Evolutionary conservation across 805 yeast species (phyloP).

Genomic region (Candida koratica): DNA sequence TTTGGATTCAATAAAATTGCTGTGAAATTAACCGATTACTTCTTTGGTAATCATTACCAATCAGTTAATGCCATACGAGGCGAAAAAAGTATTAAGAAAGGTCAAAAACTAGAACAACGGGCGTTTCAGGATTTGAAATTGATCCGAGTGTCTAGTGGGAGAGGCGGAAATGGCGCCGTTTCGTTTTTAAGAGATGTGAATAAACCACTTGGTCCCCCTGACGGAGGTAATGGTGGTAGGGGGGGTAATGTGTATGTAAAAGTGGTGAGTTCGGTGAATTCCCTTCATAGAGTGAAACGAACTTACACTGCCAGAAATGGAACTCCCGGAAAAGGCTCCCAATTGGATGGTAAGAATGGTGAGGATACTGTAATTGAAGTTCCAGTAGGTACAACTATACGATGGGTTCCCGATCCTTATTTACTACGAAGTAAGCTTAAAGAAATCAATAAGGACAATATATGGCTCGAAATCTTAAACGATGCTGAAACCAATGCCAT

Average conservation of each 20-base stretch:
- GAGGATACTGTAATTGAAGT: slow-evolving; percentile 75
- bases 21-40: slow-evolving; percentile 35
- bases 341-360: slow-evolving; percentile 84
- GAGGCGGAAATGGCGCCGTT: slow-evolving; percentile 84
- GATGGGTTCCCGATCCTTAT: slow-evolving; percentile 79
- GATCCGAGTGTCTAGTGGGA: slow-evolving; percentile 66
- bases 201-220: slow-evolving; percentile 86
- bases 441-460: slow-evolving; percentile 9
- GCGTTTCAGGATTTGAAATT: slow-evolving; percentile 60
- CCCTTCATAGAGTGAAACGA: slow-evolving; percentile 65
- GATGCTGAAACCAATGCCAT: slow-evolving; percentile 9
- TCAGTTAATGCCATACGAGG: slow-evolving; percentile 36
- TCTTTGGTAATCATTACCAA: slow-evolving; percentile 39
- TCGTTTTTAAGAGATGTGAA: slow-evolving; percentile 87
- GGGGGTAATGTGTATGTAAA: slow-evolving; percentile 87
- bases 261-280: slow-evolving; percentile 67
- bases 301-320: slow-evolving; percentile 75
- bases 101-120: slow-evolving; percentile 32
- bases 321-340: slow-evolving; percentile 63
- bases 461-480: slow-evolving; percentile 12
- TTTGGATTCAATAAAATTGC: slow-evolving; percentile 14
- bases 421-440: slow-evolving; percentile 31
- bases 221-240: slow-evolving; percentile 98
- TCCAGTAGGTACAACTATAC: slow-evolving; percentile 85
- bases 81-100: slow-evolving; percentile 25